Evolutionary conservation across 1,284 basidiomycete species (phyloP), one percentile per base, ranked within the genome.

Genomic region (Trametes pubescens): DNA sequence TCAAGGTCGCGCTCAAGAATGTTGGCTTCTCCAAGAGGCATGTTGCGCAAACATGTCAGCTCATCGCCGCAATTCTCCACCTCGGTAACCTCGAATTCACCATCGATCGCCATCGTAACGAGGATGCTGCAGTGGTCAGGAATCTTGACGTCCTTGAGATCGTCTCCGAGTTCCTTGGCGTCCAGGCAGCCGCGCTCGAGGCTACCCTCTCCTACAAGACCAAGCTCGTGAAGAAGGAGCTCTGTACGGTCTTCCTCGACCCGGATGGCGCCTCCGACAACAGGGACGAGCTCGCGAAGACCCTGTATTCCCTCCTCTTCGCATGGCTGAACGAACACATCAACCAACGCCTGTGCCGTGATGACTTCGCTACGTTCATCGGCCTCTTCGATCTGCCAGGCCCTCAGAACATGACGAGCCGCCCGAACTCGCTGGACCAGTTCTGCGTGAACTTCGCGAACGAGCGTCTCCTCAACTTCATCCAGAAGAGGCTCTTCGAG

Each of bases 361-460:
- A 98, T 51, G 94, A 96, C 73, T 98, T 95, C 70, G 81, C 86
- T 14, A 94, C 93, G 1, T 99, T 97, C 79, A 92, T 99, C 71
- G 94, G 95, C n/a, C 82, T 99, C 44, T 91, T 99, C 74, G 96
- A 99, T 76, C 86, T 99, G 1, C 96, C 98, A 2, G 96, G 97
- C n/a, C 87, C 90, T 16, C 93, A 96, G 76, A 95, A 96, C 78
- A 86, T 94, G 77, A 89, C 92, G 6, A 88, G 87, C 66, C 86
- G 90, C 1, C 85, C 91, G 59, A 98, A 98, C 77, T 96, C 94
- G 16, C 87, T 99, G 43, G 96, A 99, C 72, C 95, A 98, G 71
- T 96, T 99, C 78, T 95, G 92, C 76, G 85, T 99, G 83, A 99
- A 99, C 79, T 96, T 94, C 73, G 95, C 96, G 54, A 95, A 96